These are phyloP conservation scores for Helminthosporium solani DNA, from an alignment of 2,329 filamentous ascomycete genomes.

Conservation along the genomic window DNA sequence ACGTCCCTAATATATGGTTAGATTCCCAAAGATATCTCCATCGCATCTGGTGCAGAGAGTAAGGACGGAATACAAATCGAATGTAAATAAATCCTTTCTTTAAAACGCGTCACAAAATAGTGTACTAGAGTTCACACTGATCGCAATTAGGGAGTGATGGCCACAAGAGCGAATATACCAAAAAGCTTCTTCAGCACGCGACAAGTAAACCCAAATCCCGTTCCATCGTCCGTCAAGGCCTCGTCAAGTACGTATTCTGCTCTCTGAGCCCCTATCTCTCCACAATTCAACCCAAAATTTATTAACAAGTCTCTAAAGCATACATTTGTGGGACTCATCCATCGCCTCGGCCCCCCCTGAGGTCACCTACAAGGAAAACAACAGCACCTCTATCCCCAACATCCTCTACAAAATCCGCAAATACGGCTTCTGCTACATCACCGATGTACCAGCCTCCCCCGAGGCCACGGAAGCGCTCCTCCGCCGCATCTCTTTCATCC, in stretches of 20 bases:
- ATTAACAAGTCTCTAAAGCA: conserved; percentile 27
- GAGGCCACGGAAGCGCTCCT: conserved; percentile 73
- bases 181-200: conserved; percentile 57
- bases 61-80: conserved; percentile 18
- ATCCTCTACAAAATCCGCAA: conserved; percentile 63
- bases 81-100: conserved; percentile 22
- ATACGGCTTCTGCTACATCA: conserved; percentile 77
- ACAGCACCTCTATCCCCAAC: conserved; percentile 44
- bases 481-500: conserved; percentile 80
- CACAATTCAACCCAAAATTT: background rate
- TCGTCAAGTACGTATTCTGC: conserved; percentile 29
- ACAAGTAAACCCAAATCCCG: conserved; percentile 40
- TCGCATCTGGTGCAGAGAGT: conserved; percentile 12
- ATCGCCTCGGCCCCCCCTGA: conserved; percentile 52
- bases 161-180: conserved; percentile 68
- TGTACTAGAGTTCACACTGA: background rate
- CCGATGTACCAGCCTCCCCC: conserved; percentile 64
- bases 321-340: conserved; percentile 41
- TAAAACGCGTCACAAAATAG: background rate
- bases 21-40: conserved; percentile 32
- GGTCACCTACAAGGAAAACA: conserved; percentile 55
- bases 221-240: conserved; percentile 36
- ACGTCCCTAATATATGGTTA: conserved; percentile 3
- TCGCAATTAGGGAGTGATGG: conserved; percentile 53
- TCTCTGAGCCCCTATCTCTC: background rate